Evolutionary conservation across 306 rosid species (phyloP).

Genomic region (Gillenia trifoliata): DNA sequence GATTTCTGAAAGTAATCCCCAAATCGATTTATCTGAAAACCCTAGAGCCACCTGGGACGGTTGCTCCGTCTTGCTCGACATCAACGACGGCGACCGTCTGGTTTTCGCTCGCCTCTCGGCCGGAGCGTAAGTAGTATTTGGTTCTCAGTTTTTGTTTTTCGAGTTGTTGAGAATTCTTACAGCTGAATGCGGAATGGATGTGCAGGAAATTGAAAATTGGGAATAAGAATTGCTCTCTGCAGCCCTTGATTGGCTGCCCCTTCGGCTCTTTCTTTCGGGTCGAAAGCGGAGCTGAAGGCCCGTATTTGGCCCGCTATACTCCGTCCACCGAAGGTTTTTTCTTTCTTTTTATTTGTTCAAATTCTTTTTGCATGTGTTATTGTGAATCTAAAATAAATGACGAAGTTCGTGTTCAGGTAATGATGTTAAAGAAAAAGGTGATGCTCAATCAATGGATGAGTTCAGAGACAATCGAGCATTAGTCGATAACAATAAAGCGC

Average conservation of each 20-base stretch:
- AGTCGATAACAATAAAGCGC: slow-evolving; percentile 80
- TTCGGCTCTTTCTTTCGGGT: slow-evolving; percentile 81
- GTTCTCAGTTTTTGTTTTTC: background rate
- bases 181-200: background rate
- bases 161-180: background rate
- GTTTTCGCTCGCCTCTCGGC: slow-evolving; percentile 86
- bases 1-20: slow-evolving; percentile 23
- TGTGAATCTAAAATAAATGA: too few relatives aligned
- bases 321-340: slow-evolving; percentile 48
- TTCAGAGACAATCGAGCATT: slow-evolving; percentile 64
- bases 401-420: too few relatives aligned
- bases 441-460: slow-evolving; percentile 37
- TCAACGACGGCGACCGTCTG: slow-evolving; percentile 88
- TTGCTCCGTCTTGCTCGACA: slow-evolving; percentile 87
- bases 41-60: slow-evolving; percentile 77
- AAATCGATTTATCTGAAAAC: slow-evolving; percentile 13
- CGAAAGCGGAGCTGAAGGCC: slow-evolving; percentile 48
- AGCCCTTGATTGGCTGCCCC: slow-evolving; percentile 63
- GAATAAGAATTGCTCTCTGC: slow-evolving; percentile 67
- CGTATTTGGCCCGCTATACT: slow-evolving; percentile 38
- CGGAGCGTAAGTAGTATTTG: slow-evolving; percentile 56
- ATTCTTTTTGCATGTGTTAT: background rate
- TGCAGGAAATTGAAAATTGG: slow-evolving; percentile 84
- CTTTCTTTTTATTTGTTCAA: background rate
- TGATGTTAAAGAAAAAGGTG: slow-evolving; percentile 33